Evolutionary conservation across 768 basidiomycete species (phyloP), one percentile per base, ranked within the genome.

Genomic region (Clitopilus passeckerianus): DNA sequence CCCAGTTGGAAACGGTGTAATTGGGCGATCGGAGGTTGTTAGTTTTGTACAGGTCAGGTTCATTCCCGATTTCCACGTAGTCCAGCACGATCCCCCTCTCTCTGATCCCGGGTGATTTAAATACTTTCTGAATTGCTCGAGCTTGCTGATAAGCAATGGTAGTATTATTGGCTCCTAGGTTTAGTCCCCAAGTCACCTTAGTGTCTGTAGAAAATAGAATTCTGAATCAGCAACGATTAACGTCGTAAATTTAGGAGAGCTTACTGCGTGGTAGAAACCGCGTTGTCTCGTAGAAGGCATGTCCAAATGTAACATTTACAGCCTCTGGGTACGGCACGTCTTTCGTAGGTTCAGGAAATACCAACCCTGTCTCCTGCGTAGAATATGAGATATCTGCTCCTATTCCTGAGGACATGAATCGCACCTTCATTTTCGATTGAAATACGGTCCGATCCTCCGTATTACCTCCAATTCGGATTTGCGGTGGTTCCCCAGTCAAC

Each of bases 31-130:
- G 24, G 8, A 53, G 30, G 16, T 52, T 34, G 34, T 59, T 59
- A 23, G 20, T 53, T 24, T 34, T 30, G 34, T 59, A 59, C 16
- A 59, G 34, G 34, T 59, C 52, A 16, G 58, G 50, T 30, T 59
- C 58, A 30, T 59, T 59, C 1, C 58, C 58, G 24, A 59, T 59
- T 24, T 59, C 52, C 16, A 59, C 20, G 20, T 52, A 59, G 20
- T 59, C 58, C 24, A 53, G 34, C 1, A 59, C 18, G 34, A 59
- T 59, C 27, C 27, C 27, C 27, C 27, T 30, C 27, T 30, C 27
- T 15, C 50, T 53, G 18, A 59, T 59, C 52, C 33, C 50, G 14
- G 58, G 50, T n/a, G 54, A 55, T 27, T 33, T 34, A 18, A 55
- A 55, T 9, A 22, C 27, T 22, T 55, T 30, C 4, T 4, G 4